Evolutionary conservation across 495 filamentous ascomycete genomes (phyloP), one percentile per base, ranked within the genome.

Genomic region (Penicillium dipodomyicola): DNA sequence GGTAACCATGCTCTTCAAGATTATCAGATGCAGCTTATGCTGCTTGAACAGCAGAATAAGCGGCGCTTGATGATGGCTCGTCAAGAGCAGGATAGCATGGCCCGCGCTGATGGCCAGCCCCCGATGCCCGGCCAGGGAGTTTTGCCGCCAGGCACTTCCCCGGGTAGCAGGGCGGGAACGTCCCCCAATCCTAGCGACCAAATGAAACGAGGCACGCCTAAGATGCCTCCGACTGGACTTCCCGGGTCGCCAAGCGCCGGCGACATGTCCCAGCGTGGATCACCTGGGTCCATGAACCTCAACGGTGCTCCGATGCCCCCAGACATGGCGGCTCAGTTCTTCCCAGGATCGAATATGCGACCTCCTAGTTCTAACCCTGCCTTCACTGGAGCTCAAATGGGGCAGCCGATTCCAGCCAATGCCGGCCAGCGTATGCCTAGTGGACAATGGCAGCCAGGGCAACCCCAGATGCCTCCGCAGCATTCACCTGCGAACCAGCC

Each of bases 21-120:
- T 70, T 97, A 98, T 72, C 94, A 98, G 75, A 96, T 97, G 94
- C 94, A 98, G 67, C 78, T 98, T 67, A 97, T 97, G 94, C 72
- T 98, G 52, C 85, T 98, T 40, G 94, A 98, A 72, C 94, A 98
- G 75, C 94, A 98, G 71, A 98, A 97, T 65, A 98, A 97, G 82
- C 94, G 93, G 67, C 81, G 94, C 22, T 77, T 98, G 65, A 87
- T 97, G 82, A 95, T 96, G 92, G 94, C 94, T 56, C 87, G 94
- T 42, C 90, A 96, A 73, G 94, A 97, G 72, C 93, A 97, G 74
- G 92, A 97, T 62, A 88, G 75, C 60, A 85, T 89, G 71, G 75
- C 78, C 41, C 80, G 84, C 25, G 67, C 75, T 61, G 85, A 85
- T 54, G 83, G 83, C 55, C 79, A 82, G 55, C 77, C 81, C 50